Evolutionary conservation across 345 rosid genomes (phyloP), one percentile per base, ranked within the genome.

Genomic region (Clarkia xantiana): DNA sequence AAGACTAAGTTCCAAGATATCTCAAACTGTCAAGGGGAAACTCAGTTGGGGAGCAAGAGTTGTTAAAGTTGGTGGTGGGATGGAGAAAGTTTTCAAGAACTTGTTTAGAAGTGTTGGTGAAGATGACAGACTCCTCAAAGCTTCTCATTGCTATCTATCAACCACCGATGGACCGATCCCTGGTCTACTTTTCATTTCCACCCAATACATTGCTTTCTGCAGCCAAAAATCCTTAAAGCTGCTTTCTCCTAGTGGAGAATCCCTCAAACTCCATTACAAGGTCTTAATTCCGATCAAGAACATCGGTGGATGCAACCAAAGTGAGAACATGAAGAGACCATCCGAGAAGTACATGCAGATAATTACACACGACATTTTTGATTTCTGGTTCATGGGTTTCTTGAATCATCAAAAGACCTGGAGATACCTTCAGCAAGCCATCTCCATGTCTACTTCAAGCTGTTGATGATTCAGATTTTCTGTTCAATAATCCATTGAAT

Each of bases 321-420:
- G 78, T 25, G 64, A 64, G 61, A 78, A 81, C 59, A 63, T 51
- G 47, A 67, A 82, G 81, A 80, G 70, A 40, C 87, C 89, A 43
- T 75, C 87, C 4, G 69, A 80, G 40, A 82, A 89, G 73, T 84
- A 76, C 64, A 61, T 76, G 14, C 80, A 89, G 61, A 53, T 84
- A 22, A 71, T 69, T 8, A 90, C 94, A 0, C n/a, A n/a, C n/a
- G n/a, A n/a, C n/a, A n/a, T n/a, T n/a, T n/a, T n/a, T n/a, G n/a
- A n/a, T n/a, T n/a, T n/a, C n/a, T n/a, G n/a, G n/a, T n/a, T n/a
- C n/a, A n/a, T n/a, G n/a, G n/a, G n/a, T n/a, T n/a, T n/a, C n/a
- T n/a, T n/a, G n/a, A n/a, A n/a, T n/a, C n/a, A n/a, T n/a, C n/a
- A n/a, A n/a, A n/a, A n/a, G n/a, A n/a, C n/a, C n/a, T n/a, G n/a